phyloP scores from a whole-genome alignment of 2,329 filamentous ascomycete species.

The Neofusicoccum laricinum region DNA sequence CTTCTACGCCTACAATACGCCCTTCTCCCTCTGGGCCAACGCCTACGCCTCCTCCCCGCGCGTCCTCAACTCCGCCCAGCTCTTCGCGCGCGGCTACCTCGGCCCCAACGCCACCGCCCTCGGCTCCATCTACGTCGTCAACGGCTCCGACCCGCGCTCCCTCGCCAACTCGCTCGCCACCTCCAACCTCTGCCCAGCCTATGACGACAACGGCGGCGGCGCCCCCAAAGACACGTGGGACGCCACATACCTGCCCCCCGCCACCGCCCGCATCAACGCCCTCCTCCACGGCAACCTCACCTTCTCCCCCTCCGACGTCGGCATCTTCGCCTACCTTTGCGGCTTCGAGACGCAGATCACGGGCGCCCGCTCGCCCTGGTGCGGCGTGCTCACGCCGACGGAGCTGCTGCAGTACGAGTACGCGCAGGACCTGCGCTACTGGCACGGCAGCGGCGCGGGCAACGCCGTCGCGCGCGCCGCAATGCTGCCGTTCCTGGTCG shows the following conservation, averaged over 20 bases:
- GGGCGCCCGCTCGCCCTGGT: conserved; percentile 59
- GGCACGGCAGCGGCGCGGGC: conserved; percentile 62
- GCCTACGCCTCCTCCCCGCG: conserved; percentile 54
- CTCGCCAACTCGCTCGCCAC: conserved; percentile 59
- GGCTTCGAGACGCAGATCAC: conserved; percentile 69
- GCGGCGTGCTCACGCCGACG: conserved; percentile 58
- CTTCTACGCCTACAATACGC: conserved; percentile 48
- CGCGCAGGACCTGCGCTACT: conserved; percentile 66
- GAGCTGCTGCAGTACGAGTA: conserved; percentile 66
- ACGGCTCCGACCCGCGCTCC: conserved; percentile 51
- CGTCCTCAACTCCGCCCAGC: conserved; percentile 60
- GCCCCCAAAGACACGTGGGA: conserved; percentile 49
- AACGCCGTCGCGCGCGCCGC: conserved; percentile 53
- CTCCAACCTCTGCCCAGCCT: conserved; percentile 62
- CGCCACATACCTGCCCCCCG: conserved; percentile 51
- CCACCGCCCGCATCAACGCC: conserved; percentile 53
- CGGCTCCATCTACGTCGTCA: conserved; percentile 58
- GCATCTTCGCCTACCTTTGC: conserved; percentile 65
- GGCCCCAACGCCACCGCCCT: conserved; percentile 53
- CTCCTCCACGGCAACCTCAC: conserved; percentile 48
- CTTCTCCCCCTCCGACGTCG: conserved; percentile 53
- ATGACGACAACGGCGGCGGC: conserved; percentile 54
- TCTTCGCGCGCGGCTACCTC: conserved; percentile 61
- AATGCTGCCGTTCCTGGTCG: conserved; percentile 61
- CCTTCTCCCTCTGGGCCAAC: conserved; percentile 63